phyloP scores from a whole-genome alignment of 1,284 basidiomycete species.

The Apiotrichum gracile region DNA sequence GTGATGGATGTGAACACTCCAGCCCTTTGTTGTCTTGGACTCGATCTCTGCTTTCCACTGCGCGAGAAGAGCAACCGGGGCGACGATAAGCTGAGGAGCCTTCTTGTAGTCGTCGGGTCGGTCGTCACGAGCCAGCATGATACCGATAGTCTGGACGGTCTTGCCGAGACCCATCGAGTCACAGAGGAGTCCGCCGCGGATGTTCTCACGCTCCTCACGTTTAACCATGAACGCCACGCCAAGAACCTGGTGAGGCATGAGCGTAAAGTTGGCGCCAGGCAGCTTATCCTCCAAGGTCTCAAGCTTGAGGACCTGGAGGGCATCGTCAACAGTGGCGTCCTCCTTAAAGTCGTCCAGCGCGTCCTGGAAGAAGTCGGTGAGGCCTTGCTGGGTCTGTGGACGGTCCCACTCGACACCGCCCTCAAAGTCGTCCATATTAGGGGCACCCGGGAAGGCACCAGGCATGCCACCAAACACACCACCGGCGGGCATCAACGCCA shows the following conservation, averaged over 20 bases:
- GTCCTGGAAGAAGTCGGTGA: constrained; percentile 33
- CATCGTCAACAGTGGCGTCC: constrained; percentile 29
- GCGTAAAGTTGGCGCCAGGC: constrained; percentile 25
- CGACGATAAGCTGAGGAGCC: constrained; percentile 44
- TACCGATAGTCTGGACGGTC: constrained; percentile 48
- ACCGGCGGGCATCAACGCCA: not conserved
- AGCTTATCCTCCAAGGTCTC: constrained; percentile 17
- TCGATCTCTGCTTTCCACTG: constrained; percentile 49
- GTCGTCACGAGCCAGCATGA: constrained; percentile 37
- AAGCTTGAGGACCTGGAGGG: constrained; percentile 26
- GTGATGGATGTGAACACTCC: constrained; percentile 43
- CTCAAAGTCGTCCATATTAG: constrained; percentile 3
- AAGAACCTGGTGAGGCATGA: constrained; percentile 45
- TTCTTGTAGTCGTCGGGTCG: constrained; percentile 35
- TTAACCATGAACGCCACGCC: constrained; percentile 47
- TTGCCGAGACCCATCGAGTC: constrained; percentile 43
- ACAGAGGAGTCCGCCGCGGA: constrained; percentile 41
- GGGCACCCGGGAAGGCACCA: not conserved
- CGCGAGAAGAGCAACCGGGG: constrained; percentile 44
- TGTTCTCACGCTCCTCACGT: constrained; percentile 31
- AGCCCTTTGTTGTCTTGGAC: constrained; percentile 34
- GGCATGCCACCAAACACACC: not conserved
- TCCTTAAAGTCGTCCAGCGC: constrained; percentile 34
- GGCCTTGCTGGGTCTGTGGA: constrained; percentile 13
- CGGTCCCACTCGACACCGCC: constrained; percentile 14